Conservation (phyloP, 352 stramenopile species). For the Blastocystis sp. region DNA sequence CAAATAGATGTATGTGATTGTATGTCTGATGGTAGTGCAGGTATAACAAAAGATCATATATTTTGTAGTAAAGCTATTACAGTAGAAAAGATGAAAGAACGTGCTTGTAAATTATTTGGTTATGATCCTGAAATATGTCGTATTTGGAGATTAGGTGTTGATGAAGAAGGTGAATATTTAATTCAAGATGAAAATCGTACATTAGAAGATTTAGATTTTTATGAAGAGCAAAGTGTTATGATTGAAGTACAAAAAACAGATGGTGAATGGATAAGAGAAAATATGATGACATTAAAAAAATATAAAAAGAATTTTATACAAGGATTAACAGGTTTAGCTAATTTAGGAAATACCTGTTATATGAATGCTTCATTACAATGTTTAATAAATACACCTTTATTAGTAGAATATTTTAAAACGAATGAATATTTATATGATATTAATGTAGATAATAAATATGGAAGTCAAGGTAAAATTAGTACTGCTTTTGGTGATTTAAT, state of each 20-base stretch:
- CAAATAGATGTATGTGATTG: constrained; percentile 39
- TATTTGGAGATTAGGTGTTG: constrained; percentile 26
- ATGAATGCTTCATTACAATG: constrained; percentile 91
- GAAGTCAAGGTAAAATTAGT: constrained; percentile 68
- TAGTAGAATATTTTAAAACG: constrained; percentile 83
- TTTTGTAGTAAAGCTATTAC: constrained; percentile 41
- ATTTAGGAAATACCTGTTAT: constrained; percentile 92
- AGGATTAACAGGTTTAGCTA: constrained; percentile 65
- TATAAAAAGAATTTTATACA: constrained; percentile 19
- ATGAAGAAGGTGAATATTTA: constrained; percentile 26
- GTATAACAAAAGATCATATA: constrained; percentile 35
- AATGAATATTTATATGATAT: constrained; percentile 77
- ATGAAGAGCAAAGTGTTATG: constrained; percentile 38
- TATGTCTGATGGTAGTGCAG: constrained; percentile 37
- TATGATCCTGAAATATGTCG: constrained; percentile 13
- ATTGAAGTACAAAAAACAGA: constrained; percentile 13
- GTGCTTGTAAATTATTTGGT: constrained; percentile 39
- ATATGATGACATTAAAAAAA: not conserved
- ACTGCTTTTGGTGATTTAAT: constrained; percentile 74
- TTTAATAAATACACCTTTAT: constrained; percentile 72
- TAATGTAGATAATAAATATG: constrained; percentile 78
- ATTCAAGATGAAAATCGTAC: constrained; percentile 34
- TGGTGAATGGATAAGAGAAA: not conserved
- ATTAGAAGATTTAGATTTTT: constrained; percentile 44
- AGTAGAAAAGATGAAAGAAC: constrained; percentile 40